Evolutionary conservation across 495 filamentous ascomycete genomes (phyloP).

Genomic region (Podospora conica): DNA sequence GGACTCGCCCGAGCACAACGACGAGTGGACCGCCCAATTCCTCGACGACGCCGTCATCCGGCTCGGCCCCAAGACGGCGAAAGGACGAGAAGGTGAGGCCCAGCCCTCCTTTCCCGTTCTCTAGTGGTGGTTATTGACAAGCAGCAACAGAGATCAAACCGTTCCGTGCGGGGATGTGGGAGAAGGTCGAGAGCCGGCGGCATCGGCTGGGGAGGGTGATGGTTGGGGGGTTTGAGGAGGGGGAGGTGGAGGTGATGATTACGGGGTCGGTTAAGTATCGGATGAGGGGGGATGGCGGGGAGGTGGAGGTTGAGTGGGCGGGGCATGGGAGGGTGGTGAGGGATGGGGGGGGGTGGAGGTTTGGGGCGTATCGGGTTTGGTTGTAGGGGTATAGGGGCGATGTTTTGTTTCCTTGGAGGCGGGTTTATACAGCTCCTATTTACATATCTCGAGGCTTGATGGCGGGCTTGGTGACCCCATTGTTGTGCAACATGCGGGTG

Average conservation of each 20-base stretch:
- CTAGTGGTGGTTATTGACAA: not conserved
- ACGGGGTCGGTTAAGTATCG: conserved; percentile 24
- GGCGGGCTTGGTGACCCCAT: not conserved
- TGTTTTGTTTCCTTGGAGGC: not conserved
- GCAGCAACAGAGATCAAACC: conserved; percentile 19
- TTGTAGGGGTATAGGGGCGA: conserved; percentile 6
- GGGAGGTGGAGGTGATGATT: conserved; percentile 30
- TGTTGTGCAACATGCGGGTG: not conserved
- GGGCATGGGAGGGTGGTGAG: conserved; percentile 18
- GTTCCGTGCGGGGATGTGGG: conserved; percentile 24
- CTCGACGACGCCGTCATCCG: conserved; percentile 27
- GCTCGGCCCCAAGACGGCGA: conserved; percentile 27
- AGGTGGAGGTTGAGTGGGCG: conserved; percentile 18
- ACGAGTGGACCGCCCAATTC: conserved; percentile 37
- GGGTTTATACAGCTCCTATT: too few species aligned
- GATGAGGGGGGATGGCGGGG: conserved; percentile 9
- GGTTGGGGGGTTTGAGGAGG: conserved; percentile 13
- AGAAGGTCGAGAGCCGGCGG: conserved; percentile 21
- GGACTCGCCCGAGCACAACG: conserved; percentile 28
- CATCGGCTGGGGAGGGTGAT: conserved; percentile 32
- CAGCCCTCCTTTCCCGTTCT: not conserved
- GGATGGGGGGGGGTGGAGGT: conserved; percentile 12
- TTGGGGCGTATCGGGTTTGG: conserved; percentile 15
- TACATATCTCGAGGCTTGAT: not conserved
- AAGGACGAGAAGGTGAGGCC: conserved; percentile 25